Conservation (phyloP, 2,329 filamentous ascomycete species). For the Verticillium nubilum region DNA sequence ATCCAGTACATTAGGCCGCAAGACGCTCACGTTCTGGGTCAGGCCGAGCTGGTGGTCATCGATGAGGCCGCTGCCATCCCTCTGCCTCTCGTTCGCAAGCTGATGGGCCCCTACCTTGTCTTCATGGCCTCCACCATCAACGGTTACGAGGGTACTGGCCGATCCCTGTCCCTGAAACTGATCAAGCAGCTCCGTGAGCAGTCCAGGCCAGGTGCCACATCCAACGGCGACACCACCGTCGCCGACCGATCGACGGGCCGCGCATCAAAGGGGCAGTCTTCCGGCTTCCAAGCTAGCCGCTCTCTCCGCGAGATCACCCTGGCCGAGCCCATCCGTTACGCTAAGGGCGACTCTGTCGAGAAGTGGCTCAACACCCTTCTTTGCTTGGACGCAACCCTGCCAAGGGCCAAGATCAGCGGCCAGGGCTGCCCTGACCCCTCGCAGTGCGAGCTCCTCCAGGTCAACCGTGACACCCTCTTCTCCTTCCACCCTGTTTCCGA, state of each 20-base stretch:
- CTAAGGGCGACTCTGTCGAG: constrained; percentile 84
- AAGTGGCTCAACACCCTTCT: constrained; percentile 94
- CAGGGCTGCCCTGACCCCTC: constrained; percentile 85
- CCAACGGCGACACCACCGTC: constrained; percentile 57
- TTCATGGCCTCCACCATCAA: constrained; percentile 99
- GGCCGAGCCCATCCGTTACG: constrained; percentile 90
- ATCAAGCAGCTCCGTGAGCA: constrained; percentile 97
- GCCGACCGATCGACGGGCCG: constrained; percentile 77
- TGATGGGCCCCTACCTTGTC: constrained; percentile 94
- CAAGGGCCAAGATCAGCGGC: constrained; percentile 64
- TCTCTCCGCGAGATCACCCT: constrained; percentile 89
- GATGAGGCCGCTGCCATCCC: constrained; percentile 97
- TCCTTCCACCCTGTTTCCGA: constrained; percentile 97
- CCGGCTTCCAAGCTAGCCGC: constrained; percentile 58
- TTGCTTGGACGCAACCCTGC: constrained; percentile 87
- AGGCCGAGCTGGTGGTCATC: constrained; percentile 92
- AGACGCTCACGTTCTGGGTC: constrained; percentile 89
- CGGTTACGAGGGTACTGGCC: constrained; percentile 94
- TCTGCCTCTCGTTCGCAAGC: constrained; percentile 81
- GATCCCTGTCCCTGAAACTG: constrained; percentile 90
- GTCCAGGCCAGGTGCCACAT: constrained; percentile 60
- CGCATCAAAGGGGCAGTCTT: constrained; percentile 57
- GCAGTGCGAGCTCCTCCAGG: constrained; percentile 84
- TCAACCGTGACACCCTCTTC: constrained; percentile 96
- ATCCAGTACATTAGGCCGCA: constrained; percentile 98